phyloP scores from a whole-genome alignment of 352 stramenopile genomes.

The Halophytophthora polymorphica region DNA sequence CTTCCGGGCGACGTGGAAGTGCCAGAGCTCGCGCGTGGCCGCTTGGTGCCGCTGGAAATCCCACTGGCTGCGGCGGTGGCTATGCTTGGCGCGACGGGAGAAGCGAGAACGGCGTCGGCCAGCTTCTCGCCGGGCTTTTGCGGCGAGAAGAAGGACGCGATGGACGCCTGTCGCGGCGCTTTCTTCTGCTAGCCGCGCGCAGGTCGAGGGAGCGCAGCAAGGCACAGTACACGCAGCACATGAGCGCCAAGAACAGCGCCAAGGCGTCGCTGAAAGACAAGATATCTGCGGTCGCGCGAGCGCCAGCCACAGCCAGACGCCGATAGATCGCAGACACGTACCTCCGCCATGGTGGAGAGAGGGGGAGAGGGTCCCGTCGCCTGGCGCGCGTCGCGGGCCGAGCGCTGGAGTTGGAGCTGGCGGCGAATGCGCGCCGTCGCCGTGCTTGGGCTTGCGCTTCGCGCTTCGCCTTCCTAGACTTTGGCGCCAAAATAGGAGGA shows the following conservation, averaged over 20 bases:
- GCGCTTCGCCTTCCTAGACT: too few relatives aligned
- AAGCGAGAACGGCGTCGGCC: slow-evolving; percentile 4
- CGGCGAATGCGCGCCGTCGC: too few relatives aligned
- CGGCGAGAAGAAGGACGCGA: slow-evolving; percentile 80
- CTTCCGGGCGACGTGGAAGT: background rate
- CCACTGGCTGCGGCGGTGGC: background rate
- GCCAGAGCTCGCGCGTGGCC: slow-evolving; percentile 1
- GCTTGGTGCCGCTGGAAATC: slow-evolving; percentile 8
- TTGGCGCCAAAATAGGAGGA: too few relatives aligned
- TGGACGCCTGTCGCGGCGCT: slow-evolving; percentile 49
- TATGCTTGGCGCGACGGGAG: slow-evolving; percentile 2
- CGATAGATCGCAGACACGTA: too few relatives aligned
- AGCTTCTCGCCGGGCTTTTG: slow-evolving; percentile 22
- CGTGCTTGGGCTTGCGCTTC: too few relatives aligned
- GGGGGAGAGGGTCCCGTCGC: too few relatives aligned
- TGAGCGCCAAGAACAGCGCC: too few relatives aligned
- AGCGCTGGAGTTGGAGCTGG: background rate
- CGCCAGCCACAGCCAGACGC: too few relatives aligned
- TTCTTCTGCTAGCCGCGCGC: slow-evolving; percentile 44
- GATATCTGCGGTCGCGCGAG: too few relatives aligned
- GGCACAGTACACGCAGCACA: too few relatives aligned
- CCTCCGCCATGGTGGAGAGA: too few relatives aligned
- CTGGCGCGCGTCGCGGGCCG: background rate
- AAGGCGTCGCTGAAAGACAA: too few relatives aligned
- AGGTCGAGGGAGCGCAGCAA: background rate